phyloP scores from a whole-genome alignment of 2,329 filamentous ascomycete genomes.

The Pseudocercospora cruenta region DNA sequence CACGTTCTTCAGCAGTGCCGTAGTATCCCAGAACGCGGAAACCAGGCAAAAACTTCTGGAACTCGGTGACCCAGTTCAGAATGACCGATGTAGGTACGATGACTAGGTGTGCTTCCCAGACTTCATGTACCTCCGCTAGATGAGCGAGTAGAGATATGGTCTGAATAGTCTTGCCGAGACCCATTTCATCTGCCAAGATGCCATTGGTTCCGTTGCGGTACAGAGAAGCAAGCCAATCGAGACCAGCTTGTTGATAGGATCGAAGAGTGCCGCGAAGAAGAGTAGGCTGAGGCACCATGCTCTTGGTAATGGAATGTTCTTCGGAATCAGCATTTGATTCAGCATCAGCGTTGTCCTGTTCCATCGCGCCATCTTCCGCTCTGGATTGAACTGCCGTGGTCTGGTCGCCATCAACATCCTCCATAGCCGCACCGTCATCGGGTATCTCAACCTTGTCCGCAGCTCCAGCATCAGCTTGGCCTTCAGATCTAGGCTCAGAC shows the following conservation, averaged over 20 bases:
- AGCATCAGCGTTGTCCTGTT: slow-evolving; percentile 14
- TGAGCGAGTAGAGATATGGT: slow-evolving; percentile 94
- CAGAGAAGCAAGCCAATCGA: slow-evolving; percentile 93
- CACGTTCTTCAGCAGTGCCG: slow-evolving; percentile 88
- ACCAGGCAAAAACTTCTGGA: slow-evolving; percentile 97
- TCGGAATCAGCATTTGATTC: neutral
- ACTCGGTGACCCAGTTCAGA: slow-evolving; percentile 99
- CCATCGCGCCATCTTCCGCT: slow-evolving; percentile 24
- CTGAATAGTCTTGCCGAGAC: slow-evolving; percentile 96
- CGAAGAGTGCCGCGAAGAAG: slow-evolving; percentile 83
- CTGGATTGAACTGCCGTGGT: neutral
- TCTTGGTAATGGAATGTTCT: neutral
- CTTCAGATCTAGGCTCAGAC: slow-evolving; percentile 26
- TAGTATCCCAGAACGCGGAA: slow-evolving; percentile 99
- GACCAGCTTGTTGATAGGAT: slow-evolving; percentile 94
- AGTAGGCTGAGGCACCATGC: slow-evolving; percentile 61
- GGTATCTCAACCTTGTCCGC: neutral
- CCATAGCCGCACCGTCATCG: slow-evolving; percentile 26
- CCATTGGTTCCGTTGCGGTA: slow-evolving; percentile 94
- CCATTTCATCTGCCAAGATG: slow-evolving; percentile 98
- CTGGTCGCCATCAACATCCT: slow-evolving; percentile 32
- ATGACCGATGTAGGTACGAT: slow-evolving; percentile 98
- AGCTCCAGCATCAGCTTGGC: slow-evolving; percentile 22
- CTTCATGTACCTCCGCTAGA: slow-evolving; percentile 82
- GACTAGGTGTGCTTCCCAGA: slow-evolving; percentile 95